Conservation (phyloP, 2,329 filamentous ascomycete genomes). For the Davidsoniella australis region DNA sequence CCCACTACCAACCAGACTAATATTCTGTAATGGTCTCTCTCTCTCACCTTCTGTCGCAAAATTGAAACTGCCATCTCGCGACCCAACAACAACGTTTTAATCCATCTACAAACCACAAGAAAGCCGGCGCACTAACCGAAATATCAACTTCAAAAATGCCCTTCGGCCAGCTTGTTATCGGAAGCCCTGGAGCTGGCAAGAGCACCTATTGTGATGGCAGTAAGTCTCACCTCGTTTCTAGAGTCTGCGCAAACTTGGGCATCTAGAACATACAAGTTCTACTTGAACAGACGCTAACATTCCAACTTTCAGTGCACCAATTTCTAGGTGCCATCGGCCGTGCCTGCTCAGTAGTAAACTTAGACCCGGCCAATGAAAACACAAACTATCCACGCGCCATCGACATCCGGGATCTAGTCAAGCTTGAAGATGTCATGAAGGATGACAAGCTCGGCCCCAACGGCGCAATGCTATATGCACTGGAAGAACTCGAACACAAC, state of each 20-base stretch:
- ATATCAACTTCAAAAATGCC: slow-evolving; percentile 27
- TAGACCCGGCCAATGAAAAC: slow-evolving; percentile 91
- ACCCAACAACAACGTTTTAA: no score
- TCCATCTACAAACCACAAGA: not conserved
- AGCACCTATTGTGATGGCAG: slow-evolving; percentile 97
- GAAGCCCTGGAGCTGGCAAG: slow-evolving; percentile 90
- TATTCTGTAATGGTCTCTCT: no score
- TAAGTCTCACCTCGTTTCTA: slow-evolving; percentile 22
- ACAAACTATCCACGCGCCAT: slow-evolving; percentile 78
- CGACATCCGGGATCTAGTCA: slow-evolving; percentile 77
- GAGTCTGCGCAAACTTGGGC: no score
- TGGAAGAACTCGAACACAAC: slow-evolving; percentile 90
- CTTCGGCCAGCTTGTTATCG: slow-evolving; percentile 66
- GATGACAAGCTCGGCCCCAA: slow-evolving; percentile 84
- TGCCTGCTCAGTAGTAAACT: slow-evolving; percentile 86
- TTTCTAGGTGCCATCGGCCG: slow-evolving; percentile 92
- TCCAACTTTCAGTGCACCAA: slow-evolving; percentile 56
- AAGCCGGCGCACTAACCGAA: not conserved
- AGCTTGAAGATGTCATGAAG: slow-evolving; percentile 86
- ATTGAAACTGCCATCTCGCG: no score
- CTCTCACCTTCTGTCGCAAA: no score
- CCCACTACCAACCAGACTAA: no score
- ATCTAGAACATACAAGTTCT: not conserved
- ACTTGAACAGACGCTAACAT: not conserved
- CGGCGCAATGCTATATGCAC: slow-evolving; percentile 77